These are phyloP conservation scores for Sugiyamaella smithiae DNA, from an alignment of 805 yeast species.

Conservation along the genomic window DNA sequence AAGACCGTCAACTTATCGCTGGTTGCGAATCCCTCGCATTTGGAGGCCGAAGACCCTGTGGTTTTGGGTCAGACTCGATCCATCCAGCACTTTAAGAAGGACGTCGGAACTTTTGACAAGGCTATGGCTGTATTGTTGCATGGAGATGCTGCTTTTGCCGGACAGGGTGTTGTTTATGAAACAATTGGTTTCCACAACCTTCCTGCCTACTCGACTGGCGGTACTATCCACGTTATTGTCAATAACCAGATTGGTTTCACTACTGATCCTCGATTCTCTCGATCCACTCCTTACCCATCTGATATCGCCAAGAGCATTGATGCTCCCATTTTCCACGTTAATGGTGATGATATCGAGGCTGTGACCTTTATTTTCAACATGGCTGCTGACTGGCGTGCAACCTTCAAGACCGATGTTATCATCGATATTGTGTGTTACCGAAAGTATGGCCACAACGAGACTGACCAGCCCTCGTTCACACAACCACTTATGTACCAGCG, in stretches of 20 bases:
- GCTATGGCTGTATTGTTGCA: slow-evolving; percentile 92
- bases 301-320: slow-evolving; percentile 95
- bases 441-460: slow-evolving; percentile 98
- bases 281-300: slow-evolving; percentile 97
- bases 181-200: slow-evolving; percentile 91
- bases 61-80: slow-evolving; percentile 98
- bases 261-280: slow-evolving; percentile 94
- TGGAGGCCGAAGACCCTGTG: slow-evolving; percentile 99
- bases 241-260: slow-evolving; percentile 99
- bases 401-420: slow-evolving; percentile 94
- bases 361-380: slow-evolving; percentile 86
- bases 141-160: slow-evolving; percentile 99
- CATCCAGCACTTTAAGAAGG: slow-evolving; percentile 85
- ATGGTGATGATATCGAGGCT: slow-evolving; percentile 96
- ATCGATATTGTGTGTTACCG: slow-evolving; percentile 98
- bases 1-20: slow-evolving; percentile 90
- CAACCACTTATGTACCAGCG: slow-evolving; percentile 96
- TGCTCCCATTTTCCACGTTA: slow-evolving; percentile 99
- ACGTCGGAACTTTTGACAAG: slow-evolving; percentile 75
- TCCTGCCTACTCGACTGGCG: slow-evolving; percentile 97
- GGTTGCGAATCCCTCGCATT: slow-evolving; percentile 98
- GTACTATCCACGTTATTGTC: slow-evolving; percentile 93
- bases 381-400: slow-evolving; percentile 98
- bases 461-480: slow-evolving; percentile 98
- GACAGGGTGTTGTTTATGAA: slow-evolving; percentile 98